These are phyloP conservation scores for Pleurotus sapidus DNA, from an alignment of 768 basidiomycete genomes.

Conservation along the genomic window DNA sequence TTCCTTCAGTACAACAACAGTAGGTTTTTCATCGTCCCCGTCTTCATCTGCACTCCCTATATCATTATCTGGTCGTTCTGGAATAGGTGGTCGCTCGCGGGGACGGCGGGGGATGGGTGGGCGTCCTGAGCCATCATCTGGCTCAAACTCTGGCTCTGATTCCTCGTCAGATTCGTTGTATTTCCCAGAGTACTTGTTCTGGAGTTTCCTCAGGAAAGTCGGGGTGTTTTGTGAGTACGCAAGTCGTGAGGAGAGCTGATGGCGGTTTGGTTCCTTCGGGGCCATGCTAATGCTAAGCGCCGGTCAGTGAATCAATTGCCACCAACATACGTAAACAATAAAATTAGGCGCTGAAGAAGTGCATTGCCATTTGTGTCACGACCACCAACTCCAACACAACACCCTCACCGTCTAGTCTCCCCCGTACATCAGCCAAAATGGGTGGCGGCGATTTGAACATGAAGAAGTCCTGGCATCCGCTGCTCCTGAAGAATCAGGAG, in stretches of 20 bases:
- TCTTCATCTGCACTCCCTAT: slow-evolving; percentile 76
- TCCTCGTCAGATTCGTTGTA: slow-evolving; percentile 36
- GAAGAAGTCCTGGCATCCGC: slow-evolving; percentile 99
- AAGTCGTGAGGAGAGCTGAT: slow-evolving; percentile 71
- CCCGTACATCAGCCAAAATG: slow-evolving; percentile 62
- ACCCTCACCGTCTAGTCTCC: not conserved
- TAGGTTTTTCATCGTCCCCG: slow-evolving; percentile 75
- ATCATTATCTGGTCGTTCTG: slow-evolving; percentile 62
- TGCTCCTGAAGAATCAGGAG: slow-evolving; percentile 97
- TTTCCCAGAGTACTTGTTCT: slow-evolving; percentile 58
- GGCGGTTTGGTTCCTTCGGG: slow-evolving; percentile 63
- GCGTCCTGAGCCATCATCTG: slow-evolving; percentile 65
- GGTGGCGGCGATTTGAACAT: slow-evolving; percentile 98
- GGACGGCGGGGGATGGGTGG: slow-evolving; percentile 69
- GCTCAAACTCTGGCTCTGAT: slow-evolving; percentile 51
- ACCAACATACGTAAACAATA: not conserved
- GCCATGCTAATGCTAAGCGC: slow-evolving; percentile 26
- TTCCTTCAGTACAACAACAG: slow-evolving; percentile 83
- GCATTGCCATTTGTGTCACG: not conserved
- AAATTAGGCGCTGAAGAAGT: not conserved
- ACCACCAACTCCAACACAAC: not conserved
- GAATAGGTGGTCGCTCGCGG: slow-evolving; percentile 50
- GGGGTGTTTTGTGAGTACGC: slow-evolving; percentile 62
- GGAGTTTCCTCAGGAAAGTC: slow-evolving; percentile 62
- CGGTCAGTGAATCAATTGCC: not conserved